phyloP scores from a whole-genome alignment of 1,139 yeast species.

The Debaryomyces robertsiae region DNA sequence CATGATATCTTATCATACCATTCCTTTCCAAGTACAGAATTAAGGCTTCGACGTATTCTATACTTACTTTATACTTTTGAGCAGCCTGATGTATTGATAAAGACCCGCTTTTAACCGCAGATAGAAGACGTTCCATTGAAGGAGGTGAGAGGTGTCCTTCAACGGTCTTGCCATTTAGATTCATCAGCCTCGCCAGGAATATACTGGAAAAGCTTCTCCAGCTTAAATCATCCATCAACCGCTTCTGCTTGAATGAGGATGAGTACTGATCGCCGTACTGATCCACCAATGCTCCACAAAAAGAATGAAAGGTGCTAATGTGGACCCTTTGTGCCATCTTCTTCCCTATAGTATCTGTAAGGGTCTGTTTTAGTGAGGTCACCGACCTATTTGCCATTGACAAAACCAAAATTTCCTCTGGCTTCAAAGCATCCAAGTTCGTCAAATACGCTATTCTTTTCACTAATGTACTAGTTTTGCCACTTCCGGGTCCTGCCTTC shows the following conservation, averaged over 20 bases:
- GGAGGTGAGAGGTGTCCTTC: constrained; percentile 30
- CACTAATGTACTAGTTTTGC: constrained; percentile 67
- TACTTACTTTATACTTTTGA: constrained; percentile 23
- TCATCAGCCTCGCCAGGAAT: constrained; percentile 31
- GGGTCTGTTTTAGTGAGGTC: constrained; percentile 45
- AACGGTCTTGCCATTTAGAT: constrained; percentile 25
- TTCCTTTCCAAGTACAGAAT: constrained; percentile 27
- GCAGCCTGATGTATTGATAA: constrained; percentile 29
- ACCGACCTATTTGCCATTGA: constrained; percentile 77
- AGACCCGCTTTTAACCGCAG: constrained; percentile 33
- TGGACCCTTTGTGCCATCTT: constrained; percentile 37
- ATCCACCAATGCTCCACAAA: constrained; percentile 54
- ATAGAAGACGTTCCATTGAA: constrained; percentile 35
- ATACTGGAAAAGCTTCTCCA: constrained; percentile 48
- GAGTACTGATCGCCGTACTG: constrained; percentile 31
- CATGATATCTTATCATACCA: constrained; percentile 42
- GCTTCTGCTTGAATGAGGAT: constrained; percentile 28
- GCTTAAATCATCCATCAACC: constrained; percentile 53
- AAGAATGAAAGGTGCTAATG: constrained; percentile 64
- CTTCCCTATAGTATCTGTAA: constrained; percentile 32
- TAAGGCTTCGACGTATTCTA: constrained; percentile 24
- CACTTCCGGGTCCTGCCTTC: constrained; percentile 76
- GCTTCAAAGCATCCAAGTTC: constrained; percentile 37
- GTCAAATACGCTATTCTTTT: constrained; percentile 55
- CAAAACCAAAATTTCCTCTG: constrained; percentile 60